These are phyloP conservation scores for Annulohypoxylon truncatum DNA, from an alignment of 2,329 filamentous ascomycete species.

Conservation along the genomic window DNA sequence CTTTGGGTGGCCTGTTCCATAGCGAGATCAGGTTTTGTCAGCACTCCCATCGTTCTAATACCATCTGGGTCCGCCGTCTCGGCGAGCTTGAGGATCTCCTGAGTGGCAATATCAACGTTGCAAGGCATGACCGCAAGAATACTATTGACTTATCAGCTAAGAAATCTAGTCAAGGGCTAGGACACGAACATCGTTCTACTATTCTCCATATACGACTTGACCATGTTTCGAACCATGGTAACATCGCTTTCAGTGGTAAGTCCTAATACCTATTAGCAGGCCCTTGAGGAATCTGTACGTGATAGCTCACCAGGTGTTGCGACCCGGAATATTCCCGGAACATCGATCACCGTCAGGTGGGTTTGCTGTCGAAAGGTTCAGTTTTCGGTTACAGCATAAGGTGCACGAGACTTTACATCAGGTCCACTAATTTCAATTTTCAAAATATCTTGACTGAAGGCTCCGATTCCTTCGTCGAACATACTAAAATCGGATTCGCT, in stretches of 20 bases:
- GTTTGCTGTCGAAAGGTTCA: not conserved
- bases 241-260: not conserved
- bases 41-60: constrained; percentile 58
- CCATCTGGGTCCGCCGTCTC: constrained; percentile 55
- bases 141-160: constrained; percentile 24
- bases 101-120: constrained; percentile 56
- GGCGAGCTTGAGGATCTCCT: constrained; percentile 55
- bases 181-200: not conserved
- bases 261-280: not conserved
- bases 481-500: not conserved
- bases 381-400: too few relatives aligned
- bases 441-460: constrained; percentile 32
- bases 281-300: not conserved
- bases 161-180: not conserved
- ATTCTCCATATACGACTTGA: not conserved
- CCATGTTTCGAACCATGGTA: not conserved
- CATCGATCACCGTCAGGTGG: constrained; percentile 37
- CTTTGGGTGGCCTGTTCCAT: constrained; percentile 52
- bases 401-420: not conserved
- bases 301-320: not conserved
- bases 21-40: constrained; percentile 71
- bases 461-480: not conserved
- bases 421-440: constrained; percentile 38
- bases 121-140: constrained; percentile 60
- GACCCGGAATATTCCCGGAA: constrained; percentile 1